Base-by-base conservation (phyloP, 768 basidiomycete species). In the Rhodocollybia butyracea region DNA sequence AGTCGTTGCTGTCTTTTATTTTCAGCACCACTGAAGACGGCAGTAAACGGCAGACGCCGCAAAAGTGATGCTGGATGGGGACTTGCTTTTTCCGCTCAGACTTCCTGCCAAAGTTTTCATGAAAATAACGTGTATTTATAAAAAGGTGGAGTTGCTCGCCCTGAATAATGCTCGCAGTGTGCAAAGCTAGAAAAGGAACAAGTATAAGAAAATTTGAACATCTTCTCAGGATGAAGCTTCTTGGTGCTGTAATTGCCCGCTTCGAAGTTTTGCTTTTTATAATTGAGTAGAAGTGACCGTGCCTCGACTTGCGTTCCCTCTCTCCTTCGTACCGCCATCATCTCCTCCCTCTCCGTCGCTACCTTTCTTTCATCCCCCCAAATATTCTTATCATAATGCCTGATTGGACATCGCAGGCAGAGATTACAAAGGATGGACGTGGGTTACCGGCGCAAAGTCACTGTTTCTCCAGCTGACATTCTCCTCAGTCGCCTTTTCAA, bases 401-500 rank as follows among this genome's bases (percentile, higher is more conserved):
- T 31, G 32, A 54, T 36, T 54, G 53, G 53, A 30, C 3, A 24
- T 54, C 53, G 6, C n/a, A 8, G 17, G 31, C 24, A 13, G 53
- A 54, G 34, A 54, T 54, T 34, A 19, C 42, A 5, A 54, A 46
- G 42, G 53, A 54, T 46, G 40, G 41, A n/a, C 19, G 53, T 46
- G 34, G n/a, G 42, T 17, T 26, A 12, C 12, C n/a, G n/a, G n/a
- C n/a, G 21, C 17, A 3, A 53, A 26, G 17, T 19, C 29, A n/a
- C 13, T 54, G 5, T 4, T 36, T 36, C 38, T 3, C 15, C 10
- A 8, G 7, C 10, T 26, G 27, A 29, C 34, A 26, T 43, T 32
- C 24, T 8, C 26, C 24, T 17, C 34, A 58, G 71, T 66, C 30
- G 68, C 71, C 50, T 80, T 81, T 65, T 72, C 70, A 60, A 82